Evolutionary conservation across 2,329 filamentous ascomycete genomes (phyloP), one percentile per base, ranked within the genome.

Genomic region (Fusarium algeriense): DNA sequence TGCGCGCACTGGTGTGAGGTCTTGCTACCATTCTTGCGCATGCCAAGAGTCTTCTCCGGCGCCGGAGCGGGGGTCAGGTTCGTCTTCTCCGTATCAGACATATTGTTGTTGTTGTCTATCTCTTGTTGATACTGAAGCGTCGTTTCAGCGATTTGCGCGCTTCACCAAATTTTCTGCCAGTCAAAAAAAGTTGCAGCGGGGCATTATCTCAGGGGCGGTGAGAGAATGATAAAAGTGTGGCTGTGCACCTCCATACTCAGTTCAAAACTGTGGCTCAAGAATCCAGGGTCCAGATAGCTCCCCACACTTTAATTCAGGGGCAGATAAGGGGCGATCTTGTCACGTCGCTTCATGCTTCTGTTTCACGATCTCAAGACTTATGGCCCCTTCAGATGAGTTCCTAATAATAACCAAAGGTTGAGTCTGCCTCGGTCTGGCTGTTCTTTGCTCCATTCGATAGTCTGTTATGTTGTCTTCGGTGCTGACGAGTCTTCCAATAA

Each of bases 21-120:
- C 41, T 44, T 28, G 7, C 37, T 85, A 95, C 93, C 93, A 85
- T 97, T 97, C 81, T 92, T 92, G 76, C 93, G 92, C 88, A 96
- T 91, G 70, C 91, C 93, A 81, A 83, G 83, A 60, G 78, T 77
- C 75, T 85, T 85, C 48, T 77, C 70, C 20, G 80, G 71, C 64
- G 82, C 76, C 28, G 78, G 77, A 30, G 78, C 76, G 52, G 80
- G 77, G 60, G 80, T 79, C 13, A 81, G 75, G 34, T 78, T 78
- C 35, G 73, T 74, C 46, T 67, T 73, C 75, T 78, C 60, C 66
- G 75, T 73, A 56, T 75, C 78, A 34, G 85, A 85, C 85, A 90
- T 89, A 53, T 43, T 81, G 55, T 60, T 63, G 55, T 60, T 63
- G 38, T 34, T 65, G 49, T 20, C 23, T 60, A 49, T 50, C 28